Conservation (phyloP, 306 rosid species). For the Fragaria vesca region DNA sequence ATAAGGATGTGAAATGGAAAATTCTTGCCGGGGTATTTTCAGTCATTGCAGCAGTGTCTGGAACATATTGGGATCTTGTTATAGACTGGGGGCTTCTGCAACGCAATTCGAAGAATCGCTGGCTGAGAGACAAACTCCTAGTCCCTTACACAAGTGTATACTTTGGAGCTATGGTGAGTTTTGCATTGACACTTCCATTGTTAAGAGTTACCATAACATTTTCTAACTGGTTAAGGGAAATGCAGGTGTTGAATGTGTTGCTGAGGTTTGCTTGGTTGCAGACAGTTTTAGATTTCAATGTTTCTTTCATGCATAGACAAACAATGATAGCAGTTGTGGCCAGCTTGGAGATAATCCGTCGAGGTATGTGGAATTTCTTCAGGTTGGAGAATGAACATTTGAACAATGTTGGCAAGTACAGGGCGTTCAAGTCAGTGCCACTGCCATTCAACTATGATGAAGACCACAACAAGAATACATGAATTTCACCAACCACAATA, state of each 20-base stretch:
- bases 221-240: not conserved
- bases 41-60: constrained; percentile 38
- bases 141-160: constrained; percentile 48
- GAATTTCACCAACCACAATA: not conserved
- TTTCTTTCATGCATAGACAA: constrained; percentile 41
- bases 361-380: constrained; percentile 77
- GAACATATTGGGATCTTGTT: constrained; percentile 70
- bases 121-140: constrained; percentile 70
- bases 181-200: not conserved
- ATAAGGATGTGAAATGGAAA: constrained; percentile 34
- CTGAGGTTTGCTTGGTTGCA: constrained; percentile 77
- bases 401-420: constrained; percentile 75
- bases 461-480: constrained; percentile 32
- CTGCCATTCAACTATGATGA: constrained; percentile 69
- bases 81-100: constrained; percentile 76
- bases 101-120: constrained; percentile 51
- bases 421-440: constrained; percentile 78
- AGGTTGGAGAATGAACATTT: constrained; percentile 80
- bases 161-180: constrained; percentile 56
- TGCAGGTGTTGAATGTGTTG: constrained; percentile 58
- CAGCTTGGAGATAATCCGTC: constrained; percentile 63
- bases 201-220: not conserved
- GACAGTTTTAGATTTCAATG: constrained; percentile 42
- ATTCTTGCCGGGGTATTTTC: constrained; percentile 49
- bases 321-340: constrained; percentile 39